These are phyloP conservation scores for Anaeramoeba ignava DNA, from an alignment of 78 protist species.

Conservation along the genomic window DNA sequence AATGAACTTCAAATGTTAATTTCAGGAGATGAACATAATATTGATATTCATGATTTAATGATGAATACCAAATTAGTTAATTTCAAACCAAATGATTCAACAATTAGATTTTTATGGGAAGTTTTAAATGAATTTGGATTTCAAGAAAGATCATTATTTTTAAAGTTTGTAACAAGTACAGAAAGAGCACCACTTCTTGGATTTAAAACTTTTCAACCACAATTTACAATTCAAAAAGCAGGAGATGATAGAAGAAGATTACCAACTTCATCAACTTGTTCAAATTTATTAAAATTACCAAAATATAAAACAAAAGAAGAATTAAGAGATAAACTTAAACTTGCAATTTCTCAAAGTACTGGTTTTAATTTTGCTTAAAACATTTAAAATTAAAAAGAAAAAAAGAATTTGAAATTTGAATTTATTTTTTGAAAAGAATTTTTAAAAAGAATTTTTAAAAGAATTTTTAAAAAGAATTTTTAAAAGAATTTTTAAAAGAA, in stretches of 20 bases:
- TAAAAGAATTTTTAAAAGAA: too few species aligned
- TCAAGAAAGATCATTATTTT: neutral
- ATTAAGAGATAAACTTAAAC: neutral
- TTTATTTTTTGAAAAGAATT: too few species aligned
- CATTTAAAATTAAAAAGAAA: too few species aligned
- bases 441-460: too few species aligned
- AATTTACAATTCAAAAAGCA: neutral
- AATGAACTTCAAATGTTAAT: constrained; percentile 3
- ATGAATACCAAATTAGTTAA: neutral
- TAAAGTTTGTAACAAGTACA: neutral
- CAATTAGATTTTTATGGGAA: neutral
- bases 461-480: too few species aligned
- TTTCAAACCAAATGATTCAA: neutral
- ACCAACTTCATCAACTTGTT: neutral
- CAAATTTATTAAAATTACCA: neutral
- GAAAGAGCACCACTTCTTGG: neutral
- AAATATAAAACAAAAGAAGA: neutral
- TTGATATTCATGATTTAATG: neutral
- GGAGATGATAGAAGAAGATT: neutral
- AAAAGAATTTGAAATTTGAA: too few species aligned
- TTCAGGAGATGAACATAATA: neutral
- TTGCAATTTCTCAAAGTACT: neutral
- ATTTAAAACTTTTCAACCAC: neutral
- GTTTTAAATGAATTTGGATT: neutral
- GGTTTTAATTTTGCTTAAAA: neutral